Evolutionary conservation across 208 protist species (phyloP).

Genomic region (Tritrichomonas musculus): DNA sequence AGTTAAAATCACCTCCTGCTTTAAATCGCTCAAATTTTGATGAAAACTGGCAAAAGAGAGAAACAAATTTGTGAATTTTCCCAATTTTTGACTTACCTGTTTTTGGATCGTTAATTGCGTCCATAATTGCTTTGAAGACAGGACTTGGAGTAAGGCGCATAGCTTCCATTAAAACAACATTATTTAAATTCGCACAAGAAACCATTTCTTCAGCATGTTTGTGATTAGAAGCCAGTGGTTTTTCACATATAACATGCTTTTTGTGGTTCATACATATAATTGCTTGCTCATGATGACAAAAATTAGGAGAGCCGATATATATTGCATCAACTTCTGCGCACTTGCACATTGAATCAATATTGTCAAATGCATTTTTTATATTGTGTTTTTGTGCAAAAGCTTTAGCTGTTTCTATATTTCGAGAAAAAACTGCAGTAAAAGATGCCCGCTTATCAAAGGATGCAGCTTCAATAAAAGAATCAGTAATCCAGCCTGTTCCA

Average conservation of each 20-base stretch:
- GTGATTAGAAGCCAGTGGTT: background rate
- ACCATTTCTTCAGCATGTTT: background rate
- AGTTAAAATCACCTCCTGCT: background rate
- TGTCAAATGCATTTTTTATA: background rate
- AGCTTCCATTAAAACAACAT: slow-evolving; percentile 5
- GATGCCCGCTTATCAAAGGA: background rate
- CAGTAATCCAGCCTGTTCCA: background rate
- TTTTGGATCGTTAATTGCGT: no score
- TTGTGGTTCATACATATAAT: background rate
- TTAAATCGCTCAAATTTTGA: background rate
- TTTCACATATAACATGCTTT: background rate
- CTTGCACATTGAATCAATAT: background rate
- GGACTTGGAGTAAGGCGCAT: background rate
- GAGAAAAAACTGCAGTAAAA: background rate
- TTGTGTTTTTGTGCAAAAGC: background rate
- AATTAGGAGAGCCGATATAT: background rate
- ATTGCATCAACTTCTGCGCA: background rate
- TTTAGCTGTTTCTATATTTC: background rate
- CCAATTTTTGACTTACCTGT: background rate
- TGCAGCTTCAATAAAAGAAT: background rate
- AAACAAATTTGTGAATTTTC: background rate
- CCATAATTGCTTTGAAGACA: background rate
- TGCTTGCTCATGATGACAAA: background rate
- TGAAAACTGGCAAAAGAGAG: background rate
- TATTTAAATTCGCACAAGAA: background rate